Base-by-base conservation (phyloP, 108 stramenopile species). In the Seminavis robusta region DNA sequence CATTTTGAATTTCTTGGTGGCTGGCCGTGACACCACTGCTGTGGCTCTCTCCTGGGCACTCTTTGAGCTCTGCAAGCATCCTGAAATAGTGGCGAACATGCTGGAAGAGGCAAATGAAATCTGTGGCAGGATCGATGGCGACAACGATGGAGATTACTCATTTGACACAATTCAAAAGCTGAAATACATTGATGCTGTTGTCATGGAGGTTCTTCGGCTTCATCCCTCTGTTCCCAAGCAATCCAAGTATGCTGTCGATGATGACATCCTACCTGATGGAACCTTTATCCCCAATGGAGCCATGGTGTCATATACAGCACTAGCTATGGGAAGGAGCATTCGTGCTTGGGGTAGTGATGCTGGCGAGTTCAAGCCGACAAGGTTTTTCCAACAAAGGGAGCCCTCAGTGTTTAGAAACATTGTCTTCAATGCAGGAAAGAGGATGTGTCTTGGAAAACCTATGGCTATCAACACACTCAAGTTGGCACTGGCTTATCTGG, bases 1-100 rank as follows among this genome's bases (percentile, higher is more conserved):
- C 0, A 41, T 83, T 11, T 52, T 83, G 69, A 79, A 73, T 47
- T 54, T 79, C 28, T 17, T 79, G 29, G 47, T 83, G 25, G 81
- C 77, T 24, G 81, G 81, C 7, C 24, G 81, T 0, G 81, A 83
- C 40, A 79, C 81, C 11, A 79, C 74, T 19, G 81, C 75, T 0
- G 56, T 59, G 4, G 71, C 73, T 11, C 40, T 83, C 1, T 53
- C 59, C 17, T 83, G 76, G 73, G 34, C 77, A n/a, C 27, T 70
- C 15, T 71, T 61, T 33, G 49, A 67, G 33, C 68, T 83, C 3
- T 20, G 56, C 17, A 54, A 31, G 20, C 49, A 79, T 43, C 72
- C 64, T 4, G 52, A 56, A 8, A 41, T 71, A 4, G 40, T 48
- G 32, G 44, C 33, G 6, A 74, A 72, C 27, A 47, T 75, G 0